Conservation (phyloP, 2,329 filamentous ascomycete genomes). For the Cladosporium austrohemisphaericum region DNA sequence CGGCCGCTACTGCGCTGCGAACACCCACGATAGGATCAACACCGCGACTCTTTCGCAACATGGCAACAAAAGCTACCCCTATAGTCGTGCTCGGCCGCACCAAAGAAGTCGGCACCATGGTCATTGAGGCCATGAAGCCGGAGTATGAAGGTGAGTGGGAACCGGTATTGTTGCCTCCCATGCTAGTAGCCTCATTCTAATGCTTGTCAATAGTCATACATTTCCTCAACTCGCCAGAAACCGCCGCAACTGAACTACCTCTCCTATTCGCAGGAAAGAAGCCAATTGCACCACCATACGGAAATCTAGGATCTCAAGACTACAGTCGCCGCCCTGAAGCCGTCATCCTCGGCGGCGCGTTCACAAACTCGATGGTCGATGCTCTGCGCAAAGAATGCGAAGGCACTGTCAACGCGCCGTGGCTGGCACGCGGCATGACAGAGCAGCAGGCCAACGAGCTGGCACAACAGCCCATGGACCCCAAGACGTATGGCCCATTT, state of each 20-base stretch:
- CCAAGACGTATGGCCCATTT: neutral
- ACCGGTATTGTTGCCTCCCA: too few species aligned
- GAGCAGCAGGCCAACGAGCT: neutral
- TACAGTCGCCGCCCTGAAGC: neutral
- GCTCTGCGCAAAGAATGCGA: constrained; percentile 1
- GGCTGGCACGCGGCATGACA: neutral
- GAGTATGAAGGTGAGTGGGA: constrained; percentile 6
- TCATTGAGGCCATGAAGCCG: neutral
- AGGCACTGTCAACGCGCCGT: neutral
- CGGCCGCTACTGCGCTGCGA: too few species aligned
- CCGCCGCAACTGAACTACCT: neutral
- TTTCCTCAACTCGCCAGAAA: neutral
- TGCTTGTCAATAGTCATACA: neutral
- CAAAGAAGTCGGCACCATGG: neutral
- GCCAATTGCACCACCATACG: neutral
- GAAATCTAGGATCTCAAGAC: neutral
- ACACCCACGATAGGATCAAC: too few species aligned
- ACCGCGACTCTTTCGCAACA: neutral
- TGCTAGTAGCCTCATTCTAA: neutral
- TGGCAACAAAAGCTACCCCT: neutral
- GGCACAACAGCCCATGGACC: neutral
- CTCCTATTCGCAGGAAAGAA: neutral
- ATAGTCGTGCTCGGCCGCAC: neutral
- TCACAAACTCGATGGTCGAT: constrained; percentile 6
- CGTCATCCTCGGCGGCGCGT: neutral